phyloP scores from a whole-genome alignment of 768 basidiomycete species.

The Leccinum uliginosum region DNA sequence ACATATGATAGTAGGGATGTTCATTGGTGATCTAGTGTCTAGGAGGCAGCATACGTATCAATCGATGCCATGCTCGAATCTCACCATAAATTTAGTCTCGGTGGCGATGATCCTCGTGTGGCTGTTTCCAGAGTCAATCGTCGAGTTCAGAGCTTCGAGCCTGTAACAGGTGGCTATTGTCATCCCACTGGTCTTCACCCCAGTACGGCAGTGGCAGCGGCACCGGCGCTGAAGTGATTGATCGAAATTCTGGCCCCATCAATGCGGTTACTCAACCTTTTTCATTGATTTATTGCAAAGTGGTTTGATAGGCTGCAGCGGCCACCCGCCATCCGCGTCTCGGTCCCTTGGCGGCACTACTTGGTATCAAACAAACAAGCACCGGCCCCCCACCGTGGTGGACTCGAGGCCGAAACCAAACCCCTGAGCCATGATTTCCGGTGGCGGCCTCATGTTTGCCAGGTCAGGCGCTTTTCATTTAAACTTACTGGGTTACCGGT shows the following conservation, averaged over 20 bases:
- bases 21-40: not conserved
- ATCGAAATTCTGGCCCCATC: not conserved
- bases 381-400: not conserved
- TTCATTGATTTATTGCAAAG: no score
- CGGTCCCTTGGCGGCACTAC: not conserved
- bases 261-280: no score
- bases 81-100: no score
- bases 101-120: not conserved
- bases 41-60: no score
- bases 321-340: not conserved
- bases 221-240: not conserved
- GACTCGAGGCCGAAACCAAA: not conserved
- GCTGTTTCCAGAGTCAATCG: no score
- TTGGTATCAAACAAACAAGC: not conserved
- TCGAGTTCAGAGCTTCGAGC: not conserved
- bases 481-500: not conserved
- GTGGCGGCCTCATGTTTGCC: not conserved
- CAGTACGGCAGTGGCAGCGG: no score
- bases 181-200: not conserved
- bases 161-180: not conserved
- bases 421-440: slow-evolving; percentile 4
- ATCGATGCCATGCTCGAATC: no score
- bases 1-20: not conserved
- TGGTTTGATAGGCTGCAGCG: no score
- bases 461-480: not conserved